phyloP scores from a whole-genome alignment of 108 stramenopile species.

The Phaeodactylum tricornutum region DNA sequence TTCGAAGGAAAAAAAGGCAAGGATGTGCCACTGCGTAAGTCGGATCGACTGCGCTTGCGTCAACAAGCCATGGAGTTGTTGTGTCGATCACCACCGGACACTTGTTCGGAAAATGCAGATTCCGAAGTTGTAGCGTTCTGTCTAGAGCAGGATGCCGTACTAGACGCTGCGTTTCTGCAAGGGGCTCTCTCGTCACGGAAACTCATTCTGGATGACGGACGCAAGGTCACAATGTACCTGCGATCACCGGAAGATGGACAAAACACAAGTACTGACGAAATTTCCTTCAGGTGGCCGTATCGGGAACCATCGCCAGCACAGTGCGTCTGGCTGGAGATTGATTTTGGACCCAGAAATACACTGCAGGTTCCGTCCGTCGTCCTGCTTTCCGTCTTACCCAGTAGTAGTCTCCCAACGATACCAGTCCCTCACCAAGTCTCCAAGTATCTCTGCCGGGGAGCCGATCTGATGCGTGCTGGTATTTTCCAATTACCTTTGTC shows the following conservation, averaged over 20 bases:
- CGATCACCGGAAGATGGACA: not conserved
- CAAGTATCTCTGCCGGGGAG: conserved; percentile 75
- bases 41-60: conserved; percentile 42
- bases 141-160: too few relatives aligned
- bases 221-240: conserved; percentile 17
- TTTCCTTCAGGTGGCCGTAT: conserved; percentile 9
- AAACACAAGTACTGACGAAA: not conserved
- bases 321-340: conserved; percentile 21
- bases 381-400: not conserved
- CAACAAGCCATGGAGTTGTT: not conserved
- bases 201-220: conserved; percentile 21
- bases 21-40: conserved; percentile 67
- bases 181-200: conserved; percentile 26
- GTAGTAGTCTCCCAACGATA: conserved; percentile 11
- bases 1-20: conserved; percentile 19
- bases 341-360: not conserved
- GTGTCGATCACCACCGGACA: too few relatives aligned
- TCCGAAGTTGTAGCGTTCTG: too few relatives aligned
- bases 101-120: too few relatives aligned
- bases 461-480: conserved; percentile 74
- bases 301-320: conserved; percentile 1
- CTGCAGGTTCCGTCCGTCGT: not conserved
- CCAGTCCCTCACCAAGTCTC: conserved; percentile 33
- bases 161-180: conserved; percentile 20
- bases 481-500: conserved; percentile 16